Percentiles rank a stretch among this genome's conserved stretches.
phyloP scores from a whole-genome alignment of 495 filamentous ascomycete species.

The Clohesyomyces aquaticus region DNA sequence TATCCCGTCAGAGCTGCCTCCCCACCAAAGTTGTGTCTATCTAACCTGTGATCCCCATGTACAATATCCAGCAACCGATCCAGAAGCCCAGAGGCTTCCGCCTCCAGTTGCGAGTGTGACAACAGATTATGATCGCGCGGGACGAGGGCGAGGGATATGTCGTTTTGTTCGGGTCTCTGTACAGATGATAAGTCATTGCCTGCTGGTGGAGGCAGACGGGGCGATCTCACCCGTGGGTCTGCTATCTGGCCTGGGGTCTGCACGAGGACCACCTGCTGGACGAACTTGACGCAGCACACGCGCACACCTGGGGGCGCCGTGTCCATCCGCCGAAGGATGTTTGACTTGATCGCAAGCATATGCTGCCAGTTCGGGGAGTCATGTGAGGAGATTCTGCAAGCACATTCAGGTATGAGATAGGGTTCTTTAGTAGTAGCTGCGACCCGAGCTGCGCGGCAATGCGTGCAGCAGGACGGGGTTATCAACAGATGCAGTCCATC shows the following conservation, averaged over 20 bases:
- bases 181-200: constrained; percentile 17
- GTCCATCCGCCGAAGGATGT: constrained; percentile 88
- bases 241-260: constrained; percentile 82
- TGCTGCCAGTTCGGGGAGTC: constrained; percentile 82
- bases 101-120: constrained; percentile 78
- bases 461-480: not conserved
- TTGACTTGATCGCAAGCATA: constrained; percentile 86
- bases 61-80: constrained; percentile 87
- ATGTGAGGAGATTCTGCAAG: constrained; percentile 72
- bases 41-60: constrained; percentile 81
- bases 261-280: constrained; percentile 86
- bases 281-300: constrained; percentile 96
- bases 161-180: constrained; percentile 80
- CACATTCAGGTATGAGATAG: constrained; percentile 32
- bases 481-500: not conserved
- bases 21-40: constrained; percentile 1
- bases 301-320: constrained; percentile 72
- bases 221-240: constrained; percentile 71
- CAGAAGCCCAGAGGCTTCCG: constrained; percentile 84
- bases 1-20: constrained; percentile 19
- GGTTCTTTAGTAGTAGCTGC: constrained; percentile 16
- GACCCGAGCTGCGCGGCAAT: too few species aligned
- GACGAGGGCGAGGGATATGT: constrained; percentile 83
- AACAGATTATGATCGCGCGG: constrained; percentile 79
- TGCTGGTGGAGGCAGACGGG: not conserved